These are phyloP conservation scores for Cadophora sp. DNA, from an alignment of 2,329 filamentous ascomycete species.

Conservation along the genomic window DNA sequence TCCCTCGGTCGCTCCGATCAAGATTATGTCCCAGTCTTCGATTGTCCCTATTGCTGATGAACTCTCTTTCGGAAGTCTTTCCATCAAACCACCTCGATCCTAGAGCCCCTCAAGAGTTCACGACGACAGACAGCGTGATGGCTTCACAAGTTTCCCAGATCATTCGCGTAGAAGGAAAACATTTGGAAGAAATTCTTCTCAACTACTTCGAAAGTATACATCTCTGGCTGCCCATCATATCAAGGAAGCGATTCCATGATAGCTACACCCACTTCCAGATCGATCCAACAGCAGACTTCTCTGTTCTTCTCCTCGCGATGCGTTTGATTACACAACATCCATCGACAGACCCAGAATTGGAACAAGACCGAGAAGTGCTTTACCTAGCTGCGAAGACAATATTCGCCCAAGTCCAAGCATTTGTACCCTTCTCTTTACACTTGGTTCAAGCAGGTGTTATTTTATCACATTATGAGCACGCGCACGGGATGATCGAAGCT, in stretches of 20 bases:
- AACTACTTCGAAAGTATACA: constrained; percentile 36
- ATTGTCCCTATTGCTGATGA: constrained; percentile 33
- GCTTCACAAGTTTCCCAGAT: constrained; percentile 33
- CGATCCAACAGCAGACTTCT: constrained; percentile 34
- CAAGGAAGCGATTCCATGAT: constrained; percentile 32
- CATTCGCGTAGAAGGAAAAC: constrained; percentile 30
- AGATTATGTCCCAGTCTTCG: constrained; percentile 29
- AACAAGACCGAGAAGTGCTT: constrained; percentile 35
- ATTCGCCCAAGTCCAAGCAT: constrained; percentile 38
- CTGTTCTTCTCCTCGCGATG: constrained; percentile 36
- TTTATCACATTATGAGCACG: constrained; percentile 35
- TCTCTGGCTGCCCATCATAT: constrained; percentile 37
- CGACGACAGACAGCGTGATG: constrained; percentile 28
- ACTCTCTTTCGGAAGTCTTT: constrained; percentile 34
- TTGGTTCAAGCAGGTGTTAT: constrained; percentile 37
- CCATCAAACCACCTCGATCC: constrained; percentile 22
- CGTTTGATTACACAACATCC: constrained; percentile 33
- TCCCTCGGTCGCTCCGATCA: constrained; percentile 25
- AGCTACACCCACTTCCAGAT: constrained; percentile 23
- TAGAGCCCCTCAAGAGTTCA: constrained; percentile 11
- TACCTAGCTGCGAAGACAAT: constrained; percentile 38
- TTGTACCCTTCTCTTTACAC: constrained; percentile 31
- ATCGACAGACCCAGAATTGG: constrained; percentile 27
- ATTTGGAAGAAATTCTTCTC: constrained; percentile 30
- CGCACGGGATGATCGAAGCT: constrained; percentile 34